Conservation (phyloP, 2,329 filamentous ascomycete genomes). For the Nemania diffusa region DNA sequence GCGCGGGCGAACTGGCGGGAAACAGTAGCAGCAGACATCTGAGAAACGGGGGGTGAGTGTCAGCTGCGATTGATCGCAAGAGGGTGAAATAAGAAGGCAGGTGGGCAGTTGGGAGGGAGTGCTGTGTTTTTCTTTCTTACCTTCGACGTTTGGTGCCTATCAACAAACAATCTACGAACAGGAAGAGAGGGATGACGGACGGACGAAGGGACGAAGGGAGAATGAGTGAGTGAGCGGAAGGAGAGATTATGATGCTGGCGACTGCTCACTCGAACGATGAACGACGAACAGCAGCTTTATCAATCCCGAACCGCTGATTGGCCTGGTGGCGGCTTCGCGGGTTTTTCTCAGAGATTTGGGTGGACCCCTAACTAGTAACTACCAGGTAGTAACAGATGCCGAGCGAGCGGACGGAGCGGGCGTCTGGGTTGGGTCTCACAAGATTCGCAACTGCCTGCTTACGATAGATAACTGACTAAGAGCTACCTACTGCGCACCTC, state of each 20-base stretch:
- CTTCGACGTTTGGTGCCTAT: too few relatives aligned
- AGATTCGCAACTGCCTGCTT: slow-evolving; percentile 17
- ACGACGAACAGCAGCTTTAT: slow-evolving; percentile 26
- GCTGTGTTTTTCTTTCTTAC: slow-evolving; percentile 1
- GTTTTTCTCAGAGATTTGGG: slow-evolving; percentile 24
- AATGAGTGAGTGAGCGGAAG: background rate
- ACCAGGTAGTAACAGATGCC: slow-evolving; percentile 2
- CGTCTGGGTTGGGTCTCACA: background rate
- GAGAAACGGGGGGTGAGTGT: slow-evolving; percentile 22
- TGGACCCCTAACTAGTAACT: slow-evolving; percentile 17
- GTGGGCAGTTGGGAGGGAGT: background rate
- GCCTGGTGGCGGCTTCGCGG: slow-evolving; percentile 22
- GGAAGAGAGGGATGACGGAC: background rate
- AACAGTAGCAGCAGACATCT: slow-evolving; percentile 59
- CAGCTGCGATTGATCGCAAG: slow-evolving; percentile 12
- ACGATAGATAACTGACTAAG: background rate
- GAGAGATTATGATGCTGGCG: slow-evolving; percentile 3
- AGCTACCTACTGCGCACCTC: too few relatives aligned
- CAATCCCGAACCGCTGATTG: slow-evolving; percentile 31
- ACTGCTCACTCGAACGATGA: slow-evolving; percentile 7
- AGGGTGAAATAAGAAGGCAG: background rate
- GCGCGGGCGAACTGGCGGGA: slow-evolving; percentile 66
- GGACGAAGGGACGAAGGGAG: background rate
- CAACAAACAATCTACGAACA: background rate
- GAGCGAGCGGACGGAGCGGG: background rate